Evolutionary conservation across 106 monocot species (phyloP).

Genomic region (Dioscorea dumetorum): DNA sequence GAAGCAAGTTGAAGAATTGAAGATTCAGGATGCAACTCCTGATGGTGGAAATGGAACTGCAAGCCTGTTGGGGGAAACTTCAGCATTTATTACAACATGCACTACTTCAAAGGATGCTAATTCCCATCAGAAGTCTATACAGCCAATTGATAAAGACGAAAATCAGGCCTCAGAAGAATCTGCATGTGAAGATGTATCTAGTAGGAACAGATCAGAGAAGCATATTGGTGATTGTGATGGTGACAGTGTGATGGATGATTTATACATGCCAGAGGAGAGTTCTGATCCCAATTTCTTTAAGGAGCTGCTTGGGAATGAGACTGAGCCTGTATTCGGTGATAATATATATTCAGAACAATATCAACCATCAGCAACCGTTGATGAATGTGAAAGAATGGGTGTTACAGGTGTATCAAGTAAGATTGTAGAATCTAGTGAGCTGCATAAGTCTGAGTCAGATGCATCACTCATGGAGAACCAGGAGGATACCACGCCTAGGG

Average conservation of each 20-base stretch:
- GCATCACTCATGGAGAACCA: conserved; percentile 3
- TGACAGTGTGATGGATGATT: conserved; percentile 4
- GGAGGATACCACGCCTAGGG: neutral
- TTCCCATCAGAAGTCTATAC: conserved; percentile 1
- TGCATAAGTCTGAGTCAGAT: conserved; percentile 1
- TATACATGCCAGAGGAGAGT: conserved; percentile 27
- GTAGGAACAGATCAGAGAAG: neutral
- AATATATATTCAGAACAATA: neutral
- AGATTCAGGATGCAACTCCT: conserved; percentile 9
- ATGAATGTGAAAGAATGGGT: conserved; percentile 3
- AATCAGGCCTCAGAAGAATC: neutral
- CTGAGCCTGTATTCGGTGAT: conserved; percentile 4
- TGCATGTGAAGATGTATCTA: neutral
- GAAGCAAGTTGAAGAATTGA: conserved; percentile 2
- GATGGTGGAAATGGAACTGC: conserved; percentile 1
- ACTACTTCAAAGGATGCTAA: neutral
- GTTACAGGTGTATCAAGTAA: neutral
- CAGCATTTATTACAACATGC: neutral
- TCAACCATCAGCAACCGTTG: neutral
- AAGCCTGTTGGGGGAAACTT: neutral
- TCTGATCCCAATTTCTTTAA: conserved; percentile 52
- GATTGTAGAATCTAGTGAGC: neutral
- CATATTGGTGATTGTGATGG: neutral
- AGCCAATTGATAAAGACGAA: conserved; percentile 5
- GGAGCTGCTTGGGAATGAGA: conserved; percentile 47